phyloP scores from a whole-genome alignment of 345 rosid species.

The Camelina laxa region DNA sequence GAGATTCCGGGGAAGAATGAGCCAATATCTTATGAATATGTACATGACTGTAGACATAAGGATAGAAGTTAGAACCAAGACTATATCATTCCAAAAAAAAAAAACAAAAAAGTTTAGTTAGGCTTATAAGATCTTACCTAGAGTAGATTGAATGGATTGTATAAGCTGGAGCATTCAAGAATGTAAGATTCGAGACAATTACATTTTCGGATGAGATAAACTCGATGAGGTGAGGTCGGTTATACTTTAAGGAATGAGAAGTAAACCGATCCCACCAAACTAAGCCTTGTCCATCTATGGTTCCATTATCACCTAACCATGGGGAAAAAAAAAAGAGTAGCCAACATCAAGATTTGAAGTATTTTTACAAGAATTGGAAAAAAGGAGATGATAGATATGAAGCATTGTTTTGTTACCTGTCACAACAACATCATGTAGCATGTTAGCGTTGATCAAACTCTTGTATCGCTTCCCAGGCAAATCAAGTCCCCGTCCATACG shows the following conservation, averaged over 20 bases:
- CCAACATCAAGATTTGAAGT: neutral
- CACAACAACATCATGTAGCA: constrained; percentile 52
- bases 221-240: constrained; percentile 65
- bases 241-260: constrained; percentile 45
- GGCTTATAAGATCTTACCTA: constrained; percentile 48
- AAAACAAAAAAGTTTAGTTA: neutral
- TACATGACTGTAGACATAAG: constrained; percentile 46
- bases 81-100: neutral
- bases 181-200: constrained; percentile 58
- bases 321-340: neutral
- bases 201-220: constrained; percentile 50
- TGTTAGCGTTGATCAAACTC: constrained; percentile 57
- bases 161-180: constrained; percentile 67
- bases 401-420: constrained; percentile 47
- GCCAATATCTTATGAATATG: constrained; percentile 50
- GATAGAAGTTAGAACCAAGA: neutral
- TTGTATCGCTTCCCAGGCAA: constrained; percentile 52
- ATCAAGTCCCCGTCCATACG: constrained; percentile 61
- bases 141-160: constrained; percentile 67
- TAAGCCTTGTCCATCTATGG: constrained; percentile 71
- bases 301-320: constrained; percentile 66
- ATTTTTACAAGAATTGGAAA: neutral
- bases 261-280: constrained; percentile 74
- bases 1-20: constrained; percentile 53
- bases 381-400: constrained; percentile 8